phyloP scores from a whole-genome alignment of 345 rosid species.

The Populus simonii region DNA sequence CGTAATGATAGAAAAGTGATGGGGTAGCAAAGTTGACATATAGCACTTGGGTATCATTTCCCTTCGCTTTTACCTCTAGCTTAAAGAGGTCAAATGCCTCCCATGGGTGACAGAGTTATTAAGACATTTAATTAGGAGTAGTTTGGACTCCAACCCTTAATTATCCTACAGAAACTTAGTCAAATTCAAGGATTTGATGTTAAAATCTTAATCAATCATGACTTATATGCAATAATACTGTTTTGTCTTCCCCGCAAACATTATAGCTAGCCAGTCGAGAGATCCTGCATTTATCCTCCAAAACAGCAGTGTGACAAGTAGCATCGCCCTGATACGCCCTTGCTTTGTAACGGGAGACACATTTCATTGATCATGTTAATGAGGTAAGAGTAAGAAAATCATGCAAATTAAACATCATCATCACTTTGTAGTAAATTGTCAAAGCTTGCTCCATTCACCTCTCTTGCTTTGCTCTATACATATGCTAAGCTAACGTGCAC shows the following conservation, averaged over 20 bases:
- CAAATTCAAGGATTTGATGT: neutral
- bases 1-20: neutral
- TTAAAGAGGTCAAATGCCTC: neutral
- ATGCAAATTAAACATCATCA: conserved; percentile 4
- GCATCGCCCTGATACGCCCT: neutral
- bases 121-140: neutral
- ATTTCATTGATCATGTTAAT: neutral
- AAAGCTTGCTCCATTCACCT: neutral
- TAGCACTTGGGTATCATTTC: neutral
- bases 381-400: neutral
- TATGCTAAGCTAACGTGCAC: neutral
- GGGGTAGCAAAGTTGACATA: neutral
- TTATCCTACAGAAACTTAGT: neutral
- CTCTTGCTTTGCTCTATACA: neutral
- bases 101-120: neutral
- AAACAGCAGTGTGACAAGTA: neutral
- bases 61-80: neutral
- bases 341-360: neutral
- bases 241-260: neutral
- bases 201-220: neutral
- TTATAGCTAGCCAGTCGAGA: neutral
- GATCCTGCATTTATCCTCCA: neutral
- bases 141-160: neutral
- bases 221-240: neutral
- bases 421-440: neutral